Conservation (phyloP, 352 stramenopile genomes). For the Pythium folliculosum region DNA sequence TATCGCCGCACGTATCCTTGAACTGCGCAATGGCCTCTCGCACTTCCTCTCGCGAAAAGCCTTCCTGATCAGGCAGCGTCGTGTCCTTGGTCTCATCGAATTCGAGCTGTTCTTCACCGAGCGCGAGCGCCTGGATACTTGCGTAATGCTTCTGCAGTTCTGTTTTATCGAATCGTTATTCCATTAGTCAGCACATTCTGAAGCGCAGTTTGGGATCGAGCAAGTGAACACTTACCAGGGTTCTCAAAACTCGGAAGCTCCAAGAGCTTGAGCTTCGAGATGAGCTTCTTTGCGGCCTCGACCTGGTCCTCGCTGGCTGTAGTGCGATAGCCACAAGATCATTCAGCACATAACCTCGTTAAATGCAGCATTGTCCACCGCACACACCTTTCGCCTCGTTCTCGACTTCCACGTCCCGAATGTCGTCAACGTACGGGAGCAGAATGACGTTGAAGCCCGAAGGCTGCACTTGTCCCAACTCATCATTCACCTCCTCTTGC, state of each 20-base stretch:
- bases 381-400: constrained; percentile 35
- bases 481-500: constrained; percentile 74
- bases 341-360: neutral
- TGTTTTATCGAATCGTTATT: constrained; percentile 19
- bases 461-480: constrained; percentile 79
- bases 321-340: neutral
- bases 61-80: constrained; percentile 71
- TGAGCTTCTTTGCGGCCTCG: constrained; percentile 63
- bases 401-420: constrained; percentile 64
- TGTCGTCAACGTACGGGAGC: constrained; percentile 80
- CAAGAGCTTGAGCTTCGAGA: constrained; percentile 67
- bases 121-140: constrained; percentile 71
- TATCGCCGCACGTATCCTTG: constrained; percentile 23
- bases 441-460: constrained; percentile 80
- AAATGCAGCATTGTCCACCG: neutral
- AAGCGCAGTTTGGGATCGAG: too few species aligned
- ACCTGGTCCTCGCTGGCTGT: constrained; percentile 59
- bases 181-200: neutral
- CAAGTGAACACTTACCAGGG: constrained; percentile 57
- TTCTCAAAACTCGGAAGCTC: constrained; percentile 85
- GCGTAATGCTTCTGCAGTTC: constrained; percentile 88
- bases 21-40: constrained; percentile 32
- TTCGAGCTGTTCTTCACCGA: constrained; percentile 69
- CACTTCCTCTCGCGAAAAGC: constrained; percentile 67
- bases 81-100: constrained; percentile 81